Conservation (phyloP, 768 basidiomycete genomes). For the Cyathus striatus region DNA sequence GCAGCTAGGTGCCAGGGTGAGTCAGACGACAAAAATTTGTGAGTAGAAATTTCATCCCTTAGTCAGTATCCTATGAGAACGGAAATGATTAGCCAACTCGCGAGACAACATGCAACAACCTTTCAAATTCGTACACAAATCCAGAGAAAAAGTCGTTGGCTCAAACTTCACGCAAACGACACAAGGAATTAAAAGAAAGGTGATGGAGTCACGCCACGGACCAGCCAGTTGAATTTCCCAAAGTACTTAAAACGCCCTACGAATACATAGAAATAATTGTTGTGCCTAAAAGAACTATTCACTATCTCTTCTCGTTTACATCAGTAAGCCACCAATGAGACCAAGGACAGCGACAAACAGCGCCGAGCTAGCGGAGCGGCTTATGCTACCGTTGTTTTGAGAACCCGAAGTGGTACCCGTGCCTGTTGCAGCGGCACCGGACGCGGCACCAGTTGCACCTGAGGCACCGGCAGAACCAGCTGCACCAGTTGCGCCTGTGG, state of each 20-base stretch:
- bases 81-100: no score
- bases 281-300: background rate
- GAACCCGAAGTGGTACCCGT: constrained; percentile 8
- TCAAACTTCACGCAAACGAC: no score
- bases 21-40: no score
- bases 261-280: background rate
- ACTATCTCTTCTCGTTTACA: constrained; percentile 8
- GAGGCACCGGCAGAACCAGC: no score
- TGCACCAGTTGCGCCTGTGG: no score
- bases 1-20: no score
- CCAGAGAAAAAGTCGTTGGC: no score
- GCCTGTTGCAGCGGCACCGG: constrained; percentile 12
- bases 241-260: background rate
- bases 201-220: background rate
- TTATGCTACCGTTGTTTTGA: constrained; percentile 6
- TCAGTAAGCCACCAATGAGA: constrained; percentile 12
- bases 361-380: constrained; percentile 8
- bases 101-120: no score
- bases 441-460: constrained; percentile 16
- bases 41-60: no score
- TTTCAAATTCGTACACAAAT: no score
- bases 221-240: background rate
- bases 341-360: constrained; percentile 11
- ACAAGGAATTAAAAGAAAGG: background rate
- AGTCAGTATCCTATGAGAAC: no score